These are phyloP conservation scores for Cladosporium sp. DNA, from an alignment of 2,329 filamentous ascomycete genomes.

Conservation along the genomic window DNA sequence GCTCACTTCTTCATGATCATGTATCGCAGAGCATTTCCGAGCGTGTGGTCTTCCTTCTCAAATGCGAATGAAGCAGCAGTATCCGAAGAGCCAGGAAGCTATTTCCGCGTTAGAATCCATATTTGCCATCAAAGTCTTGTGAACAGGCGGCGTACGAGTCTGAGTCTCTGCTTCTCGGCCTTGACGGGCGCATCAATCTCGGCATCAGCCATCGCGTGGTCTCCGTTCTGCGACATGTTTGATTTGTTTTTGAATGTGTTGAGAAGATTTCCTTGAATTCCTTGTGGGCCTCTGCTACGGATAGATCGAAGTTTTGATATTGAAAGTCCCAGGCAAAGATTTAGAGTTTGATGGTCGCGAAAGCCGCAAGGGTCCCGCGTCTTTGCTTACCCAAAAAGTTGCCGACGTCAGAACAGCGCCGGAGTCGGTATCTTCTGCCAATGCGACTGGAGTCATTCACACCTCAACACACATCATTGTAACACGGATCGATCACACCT, in stretches of 20 bases:
- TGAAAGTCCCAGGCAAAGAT: constrained; percentile 15
- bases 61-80: constrained; percentile 95
- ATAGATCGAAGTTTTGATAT: constrained; percentile 5
- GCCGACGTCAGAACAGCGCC: background rate
- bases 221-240: constrained; percentile 17
- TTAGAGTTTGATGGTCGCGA: constrained; percentile 14
- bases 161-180: constrained; percentile 38
- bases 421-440: background rate
- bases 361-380: constrained; percentile 8
- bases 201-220: constrained; percentile 36
- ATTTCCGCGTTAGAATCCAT: constrained; percentile 1
- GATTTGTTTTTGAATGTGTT: background rate
- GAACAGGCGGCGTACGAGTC: constrained; percentile 36
- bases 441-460: background rate
- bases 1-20: constrained; percentile 97
- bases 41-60: constrained; percentile 85
- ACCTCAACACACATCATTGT: background rate
- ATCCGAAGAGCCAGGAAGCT: constrained; percentile 80
- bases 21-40: constrained; percentile 90
- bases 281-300: background rate
- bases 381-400: constrained; percentile 10
- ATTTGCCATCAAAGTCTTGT: background rate
- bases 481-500: background rate
- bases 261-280: background rate
- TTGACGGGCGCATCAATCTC: constrained; percentile 10